Conservation (phyloP, 306 rosid species). For the Sicyos baderoa region DNA sequence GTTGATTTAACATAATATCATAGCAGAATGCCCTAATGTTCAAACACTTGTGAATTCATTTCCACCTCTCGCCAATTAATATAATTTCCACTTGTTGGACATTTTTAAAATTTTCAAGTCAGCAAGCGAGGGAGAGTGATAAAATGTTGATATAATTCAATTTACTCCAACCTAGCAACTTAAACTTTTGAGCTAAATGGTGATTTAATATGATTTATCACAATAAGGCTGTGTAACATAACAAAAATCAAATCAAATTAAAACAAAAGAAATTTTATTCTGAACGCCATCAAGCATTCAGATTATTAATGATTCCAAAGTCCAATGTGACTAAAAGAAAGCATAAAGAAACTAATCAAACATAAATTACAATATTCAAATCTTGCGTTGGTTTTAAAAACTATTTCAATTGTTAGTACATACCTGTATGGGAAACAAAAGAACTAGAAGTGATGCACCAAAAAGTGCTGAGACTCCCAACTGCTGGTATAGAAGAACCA, state of each 20-base stretch:
- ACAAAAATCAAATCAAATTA: not conserved
- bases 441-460: slow-evolving; percentile 40
- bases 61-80: too few relatives aligned
- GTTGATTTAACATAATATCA: too few relatives aligned
- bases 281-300: not conserved
- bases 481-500: slow-evolving; percentile 45
- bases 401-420: not conserved
- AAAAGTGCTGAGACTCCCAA: slow-evolving; percentile 38
- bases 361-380: not conserved
- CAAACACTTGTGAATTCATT: too few relatives aligned
- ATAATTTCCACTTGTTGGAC: too few relatives aligned
- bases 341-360: not conserved
- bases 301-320: not conserved
- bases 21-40: too few relatives aligned
- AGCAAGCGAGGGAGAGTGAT: too few relatives aligned
- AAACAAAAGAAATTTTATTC: not conserved
- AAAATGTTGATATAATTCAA: too few relatives aligned
- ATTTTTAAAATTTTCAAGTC: too few relatives aligned
- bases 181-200: too few relatives aligned
- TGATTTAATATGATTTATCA: too few relatives aligned
- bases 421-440: slow-evolving; percentile 47
- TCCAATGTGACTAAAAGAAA: not conserved
- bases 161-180: too few relatives aligned
- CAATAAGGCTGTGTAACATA: not conserved
- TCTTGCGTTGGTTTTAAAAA: not conserved